Conservation (phyloP, 768 basidiomycete genomes). For the Leccinum truebloodii region DNA sequence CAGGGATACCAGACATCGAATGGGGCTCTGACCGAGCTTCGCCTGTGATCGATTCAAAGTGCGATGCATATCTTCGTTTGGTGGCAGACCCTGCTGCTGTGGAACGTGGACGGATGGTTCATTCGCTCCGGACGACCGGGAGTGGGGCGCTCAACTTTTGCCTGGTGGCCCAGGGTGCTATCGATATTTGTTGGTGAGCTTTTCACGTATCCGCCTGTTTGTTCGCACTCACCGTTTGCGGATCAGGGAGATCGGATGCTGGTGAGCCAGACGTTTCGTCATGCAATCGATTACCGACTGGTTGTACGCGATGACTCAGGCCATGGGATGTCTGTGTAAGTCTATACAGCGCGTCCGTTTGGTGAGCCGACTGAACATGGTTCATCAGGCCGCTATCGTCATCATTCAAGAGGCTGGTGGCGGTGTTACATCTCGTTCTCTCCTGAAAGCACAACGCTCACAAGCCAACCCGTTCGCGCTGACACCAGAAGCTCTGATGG, state of each 20-base stretch:
- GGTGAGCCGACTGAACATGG: neutral
- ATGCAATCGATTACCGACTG: neutral
- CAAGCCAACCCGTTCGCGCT: constrained; percentile 50
- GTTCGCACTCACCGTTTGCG: neutral
- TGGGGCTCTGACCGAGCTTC: constrained; percentile 81
- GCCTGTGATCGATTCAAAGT: constrained; percentile 57
- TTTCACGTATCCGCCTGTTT: neutral
- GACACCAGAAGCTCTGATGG: constrained; percentile 68
- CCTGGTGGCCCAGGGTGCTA: constrained; percentile 84
- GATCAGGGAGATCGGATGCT: constrained; percentile 77
- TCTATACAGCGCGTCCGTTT: constrained; percentile 2
- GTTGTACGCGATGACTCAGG: constrained; percentile 29
- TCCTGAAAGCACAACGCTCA: constrained; percentile 38
- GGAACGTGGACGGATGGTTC: constrained; percentile 79
- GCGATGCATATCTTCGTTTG: constrained; percentile 68
- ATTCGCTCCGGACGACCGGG: constrained; percentile 79
- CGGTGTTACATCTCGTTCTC: constrained; percentile 61
- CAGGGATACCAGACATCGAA: constrained; percentile 60
- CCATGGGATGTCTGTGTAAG: constrained; percentile 85
- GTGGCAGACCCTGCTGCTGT: constrained; percentile 58
- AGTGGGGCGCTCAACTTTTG: constrained; percentile 83
- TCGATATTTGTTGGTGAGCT: constrained; percentile 83
- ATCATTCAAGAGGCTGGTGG: constrained; percentile 90
- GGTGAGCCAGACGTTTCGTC: constrained; percentile 36
- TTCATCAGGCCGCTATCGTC: constrained; percentile 70